A percentile compares a stretch with the other conserved stretches of the same genome.
Evolutionary conservation across 371 early-diverging fungal genomes (phyloP).

Genomic region (Phascolomyces articulosus): DNA sequence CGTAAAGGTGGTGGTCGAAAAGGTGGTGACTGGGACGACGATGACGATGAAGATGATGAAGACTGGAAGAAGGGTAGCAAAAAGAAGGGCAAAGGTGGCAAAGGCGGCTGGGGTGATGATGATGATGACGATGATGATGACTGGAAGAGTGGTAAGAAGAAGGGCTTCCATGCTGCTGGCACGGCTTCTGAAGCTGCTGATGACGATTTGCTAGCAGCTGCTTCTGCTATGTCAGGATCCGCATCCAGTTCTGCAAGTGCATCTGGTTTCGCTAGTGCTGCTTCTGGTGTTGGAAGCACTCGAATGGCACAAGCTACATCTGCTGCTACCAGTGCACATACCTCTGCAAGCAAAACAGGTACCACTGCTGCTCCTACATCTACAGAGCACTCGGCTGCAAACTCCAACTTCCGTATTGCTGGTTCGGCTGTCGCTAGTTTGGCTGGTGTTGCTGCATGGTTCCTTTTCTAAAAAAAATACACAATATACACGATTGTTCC

Average conservation of each 20-base stretch:
- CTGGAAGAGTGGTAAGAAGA: neutral
- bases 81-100: slow-evolving; percentile 8
- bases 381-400: slow-evolving; percentile 3
- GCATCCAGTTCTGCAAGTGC: neutral
- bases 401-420: slow-evolving; percentile 13
- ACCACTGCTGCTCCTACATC: neutral
- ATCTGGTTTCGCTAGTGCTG: neutral
- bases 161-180: slow-evolving; percentile 9
- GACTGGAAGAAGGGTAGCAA: neutral
- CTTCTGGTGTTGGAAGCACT: neutral
- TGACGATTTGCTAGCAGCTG: slow-evolving; percentile 10
- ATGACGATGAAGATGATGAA: neutral
- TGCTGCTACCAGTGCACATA: slow-evolving; percentile 6
- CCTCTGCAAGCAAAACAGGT: slow-evolving; percentile 10
- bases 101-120: slow-evolving; percentile 3
- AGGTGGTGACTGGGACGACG: slow-evolving; percentile 2
- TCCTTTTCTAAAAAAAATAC: slow-evolving; percentile 21
- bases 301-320: slow-evolving; percentile 8
- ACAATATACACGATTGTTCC: neutral
- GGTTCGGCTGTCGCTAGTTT: slow-evolving; percentile 18
- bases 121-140: neutral
- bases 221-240: slow-evolving; percentile 12
- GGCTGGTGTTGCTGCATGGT: slow-evolving; percentile 21
- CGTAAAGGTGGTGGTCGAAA: slow-evolving; percentile 6
- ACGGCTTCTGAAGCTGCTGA: neutral